Evolutionary conservation across 169 alveolate species (phyloP).

Genomic region (Ichthyophthirius multifiliis): DNA sequence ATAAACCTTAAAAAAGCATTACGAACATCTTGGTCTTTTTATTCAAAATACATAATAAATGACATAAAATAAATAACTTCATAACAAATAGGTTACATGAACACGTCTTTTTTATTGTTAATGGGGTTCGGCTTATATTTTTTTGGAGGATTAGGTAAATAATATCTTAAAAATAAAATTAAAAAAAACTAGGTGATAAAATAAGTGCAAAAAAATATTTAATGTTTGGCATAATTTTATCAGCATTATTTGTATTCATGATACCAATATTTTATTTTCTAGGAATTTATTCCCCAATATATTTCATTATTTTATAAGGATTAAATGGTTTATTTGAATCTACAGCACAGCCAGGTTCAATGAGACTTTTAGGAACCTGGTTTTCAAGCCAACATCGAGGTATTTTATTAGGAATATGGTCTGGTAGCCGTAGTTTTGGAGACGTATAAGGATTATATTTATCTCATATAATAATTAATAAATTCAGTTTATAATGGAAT

Average conservation of each 20-base stretch:
- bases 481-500: not conserved
- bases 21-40: not conserved
- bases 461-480: not conserved
- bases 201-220: not conserved
- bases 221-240: not conserved
- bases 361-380: slow-evolving; percentile 3
- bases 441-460: not conserved
- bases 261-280: not conserved
- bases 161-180: not conserved
- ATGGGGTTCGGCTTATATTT: not conserved
- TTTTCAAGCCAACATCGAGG: not conserved
- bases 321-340: slow-evolving; percentile 4
- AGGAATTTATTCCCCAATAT: not conserved
- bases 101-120: not conserved
- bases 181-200: not conserved
- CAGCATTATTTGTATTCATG: not conserved
- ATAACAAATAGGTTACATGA: not conserved
- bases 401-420: not conserved
- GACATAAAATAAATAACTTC: not conserved
- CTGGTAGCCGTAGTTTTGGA: not conserved
- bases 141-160: not conserved
- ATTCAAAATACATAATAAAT: not conserved
- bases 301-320: not conserved
- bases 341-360: not conserved
- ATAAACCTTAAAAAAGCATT: too few relatives aligned